Conservation (phyloP, 495 filamentous ascomycete species). For the Xylaria nigripes region DNA sequence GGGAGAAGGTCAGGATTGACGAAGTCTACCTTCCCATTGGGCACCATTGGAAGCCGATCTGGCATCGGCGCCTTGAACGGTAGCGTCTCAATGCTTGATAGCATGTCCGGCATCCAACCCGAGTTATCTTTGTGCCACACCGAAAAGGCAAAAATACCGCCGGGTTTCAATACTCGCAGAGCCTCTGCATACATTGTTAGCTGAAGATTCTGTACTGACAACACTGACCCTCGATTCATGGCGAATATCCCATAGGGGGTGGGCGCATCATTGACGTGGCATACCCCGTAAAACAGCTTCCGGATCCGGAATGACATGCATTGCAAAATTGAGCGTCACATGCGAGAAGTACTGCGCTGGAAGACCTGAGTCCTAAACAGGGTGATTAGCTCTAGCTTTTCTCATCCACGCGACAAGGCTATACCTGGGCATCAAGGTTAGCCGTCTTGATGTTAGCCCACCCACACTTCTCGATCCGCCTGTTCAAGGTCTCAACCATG, state of each 20-base stretch:
- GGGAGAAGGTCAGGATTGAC: constrained; percentile 30
- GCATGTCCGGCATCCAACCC: constrained; percentile 27
- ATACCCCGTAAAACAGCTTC: constrained; percentile 32
- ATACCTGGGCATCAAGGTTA: constrained; percentile 32
- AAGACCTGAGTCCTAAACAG: constrained; percentile 26
- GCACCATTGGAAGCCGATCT: constrained; percentile 19
- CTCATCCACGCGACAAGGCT: neutral
- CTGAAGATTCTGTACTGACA: neutral
- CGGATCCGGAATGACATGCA: constrained; percentile 36
- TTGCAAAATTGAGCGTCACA: constrained; percentile 34
- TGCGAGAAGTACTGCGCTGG: constrained; percentile 28
- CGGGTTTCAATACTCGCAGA: constrained; percentile 32
- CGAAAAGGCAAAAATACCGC: constrained; percentile 32
- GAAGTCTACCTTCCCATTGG: constrained; percentile 28
- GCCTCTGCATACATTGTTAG: constrained; percentile 19
- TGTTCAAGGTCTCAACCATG: constrained; percentile 23
- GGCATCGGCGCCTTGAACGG: constrained; percentile 33
- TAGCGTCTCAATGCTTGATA: constrained; percentile 26
- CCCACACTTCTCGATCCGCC: constrained; percentile 17
- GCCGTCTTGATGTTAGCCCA: constrained; percentile 30
- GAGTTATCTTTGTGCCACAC: constrained; percentile 27
- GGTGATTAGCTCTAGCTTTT: neutral
- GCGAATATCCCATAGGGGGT: neutral
- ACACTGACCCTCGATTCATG: neutral
- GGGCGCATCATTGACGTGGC: too few relatives aligned